A percentile compares a stretch with the other conserved stretches of the same genome.
Conservation (phyloP, 2,329 filamentous ascomycete genomes). For the Hypoxylon sp. region DNA sequence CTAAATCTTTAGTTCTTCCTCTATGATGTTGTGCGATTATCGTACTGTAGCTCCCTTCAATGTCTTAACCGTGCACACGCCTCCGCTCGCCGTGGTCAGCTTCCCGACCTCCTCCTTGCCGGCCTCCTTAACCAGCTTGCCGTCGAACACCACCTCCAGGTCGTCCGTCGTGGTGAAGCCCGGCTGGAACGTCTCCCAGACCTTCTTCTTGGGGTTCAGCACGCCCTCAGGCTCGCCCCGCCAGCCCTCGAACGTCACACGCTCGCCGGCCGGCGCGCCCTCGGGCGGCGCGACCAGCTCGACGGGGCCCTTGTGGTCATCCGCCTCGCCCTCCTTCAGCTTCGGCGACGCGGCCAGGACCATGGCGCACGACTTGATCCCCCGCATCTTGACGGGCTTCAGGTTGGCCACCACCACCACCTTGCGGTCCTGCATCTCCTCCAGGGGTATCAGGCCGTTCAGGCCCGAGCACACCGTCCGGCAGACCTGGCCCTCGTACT, state of each 20-base stretch:
- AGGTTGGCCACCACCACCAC: conserved; percentile 97
- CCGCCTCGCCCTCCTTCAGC: conserved; percentile 81
- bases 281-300: conserved; percentile 89
- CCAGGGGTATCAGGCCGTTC: conserved; percentile 90
- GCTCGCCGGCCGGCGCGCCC: conserved; percentile 83
- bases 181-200: conserved; percentile 97
- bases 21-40: conserved; percentile 59
- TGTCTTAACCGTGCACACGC: conserved; percentile 84
- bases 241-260: conserved; percentile 95
- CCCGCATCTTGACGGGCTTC: conserved; percentile 99
- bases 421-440: conserved; percentile 96
- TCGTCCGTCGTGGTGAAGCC: conserved; percentile 90
- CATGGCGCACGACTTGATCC: conserved; percentile 81
- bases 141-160: conserved; percentile 89
- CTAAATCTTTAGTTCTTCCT: conserved; percentile 6
- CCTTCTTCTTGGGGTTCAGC: conserved; percentile 99
- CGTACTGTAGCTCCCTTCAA: conserved; percentile 85
- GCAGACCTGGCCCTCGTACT: conserved; percentile 90
- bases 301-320: conserved; percentile 88
- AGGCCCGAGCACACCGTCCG: conserved; percentile 97
- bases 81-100: conserved; percentile 81
- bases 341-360: conserved; percentile 93
- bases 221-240: conserved; percentile 91
- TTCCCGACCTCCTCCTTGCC: conserved; percentile 75
- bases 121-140: conserved; percentile 78